Evolutionary conservation across 2,329 filamentous ascomycete species (phyloP).

Genomic region (Proliferodiscus dingleyae): DNA sequence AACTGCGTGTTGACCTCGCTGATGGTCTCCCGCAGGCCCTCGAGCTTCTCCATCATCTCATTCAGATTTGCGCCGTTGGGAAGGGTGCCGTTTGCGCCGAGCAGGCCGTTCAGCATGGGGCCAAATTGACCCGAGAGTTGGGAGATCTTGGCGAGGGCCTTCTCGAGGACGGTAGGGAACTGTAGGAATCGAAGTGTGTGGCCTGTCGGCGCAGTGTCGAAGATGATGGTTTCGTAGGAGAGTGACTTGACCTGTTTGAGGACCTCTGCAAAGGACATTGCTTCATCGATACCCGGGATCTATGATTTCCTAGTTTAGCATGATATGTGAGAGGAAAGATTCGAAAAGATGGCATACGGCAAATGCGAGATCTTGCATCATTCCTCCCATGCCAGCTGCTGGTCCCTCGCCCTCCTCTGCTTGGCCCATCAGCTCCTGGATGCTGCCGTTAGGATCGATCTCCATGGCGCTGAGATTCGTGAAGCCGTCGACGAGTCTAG

Average conservation of each 20-base stretch:
- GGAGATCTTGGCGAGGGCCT: conserved; percentile 94
- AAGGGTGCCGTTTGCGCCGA: conserved; percentile 61
- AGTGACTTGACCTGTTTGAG: conserved; percentile 98
- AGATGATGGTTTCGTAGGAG: conserved; percentile 98
- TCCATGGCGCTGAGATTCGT: conserved; percentile 97
- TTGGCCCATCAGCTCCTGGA: conserved; percentile 83
- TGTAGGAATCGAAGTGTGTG: conserved; percentile 98
- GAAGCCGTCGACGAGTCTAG: conserved; percentile 85
- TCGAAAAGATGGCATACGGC: conserved; percentile 61
- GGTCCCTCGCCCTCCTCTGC: conserved; percentile 71
- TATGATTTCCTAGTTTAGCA: conserved; percentile 33
- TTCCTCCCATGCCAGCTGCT: conserved; percentile 73
- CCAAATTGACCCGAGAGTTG: conserved; percentile 93
- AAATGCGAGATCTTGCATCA: conserved; percentile 99
- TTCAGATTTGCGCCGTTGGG: conserved; percentile 90
- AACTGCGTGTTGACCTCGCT: conserved; percentile 96
- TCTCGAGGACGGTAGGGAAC: conserved; percentile 96
- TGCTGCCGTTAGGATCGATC: conserved; percentile 96
- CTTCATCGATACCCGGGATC: conserved; percentile 98
- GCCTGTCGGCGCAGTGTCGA: conserved; percentile 96
- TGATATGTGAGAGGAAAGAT: conserved; percentile 1
- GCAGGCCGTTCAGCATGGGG: conserved; percentile 88
- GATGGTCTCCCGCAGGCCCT: conserved; percentile 88
- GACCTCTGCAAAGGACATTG: conserved; percentile 99
- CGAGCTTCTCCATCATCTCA: conserved; percentile 92